These are phyloP conservation scores for Botryotinia globosa DNA, from an alignment of 2,329 filamentous ascomycete genomes.

Conservation along the genomic window DNA sequence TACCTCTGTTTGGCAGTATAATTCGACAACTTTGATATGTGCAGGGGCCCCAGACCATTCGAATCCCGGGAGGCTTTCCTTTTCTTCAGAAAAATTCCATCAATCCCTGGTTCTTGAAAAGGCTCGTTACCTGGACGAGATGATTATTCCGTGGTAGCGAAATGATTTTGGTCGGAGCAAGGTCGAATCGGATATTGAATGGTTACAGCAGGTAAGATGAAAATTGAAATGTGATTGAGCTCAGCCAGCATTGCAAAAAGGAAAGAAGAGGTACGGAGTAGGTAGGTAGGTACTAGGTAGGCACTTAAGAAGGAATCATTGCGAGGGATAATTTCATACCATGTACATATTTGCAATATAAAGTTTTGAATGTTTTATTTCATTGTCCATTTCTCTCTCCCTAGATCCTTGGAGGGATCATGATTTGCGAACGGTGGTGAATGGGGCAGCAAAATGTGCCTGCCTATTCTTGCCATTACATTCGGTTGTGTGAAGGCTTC, in stretches of 20 bases:
- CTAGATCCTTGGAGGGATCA: conserved; percentile 4
- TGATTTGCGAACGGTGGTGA: neutral
- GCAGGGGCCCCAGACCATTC: neutral
- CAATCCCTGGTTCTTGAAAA: neutral
- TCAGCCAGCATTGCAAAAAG: neutral
- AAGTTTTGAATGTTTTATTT: neutral
- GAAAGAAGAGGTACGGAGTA: no score
- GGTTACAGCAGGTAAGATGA: neutral
- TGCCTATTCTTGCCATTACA: neutral
- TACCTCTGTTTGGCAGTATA: neutral
- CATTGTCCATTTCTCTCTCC: neutral
- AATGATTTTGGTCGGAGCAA: conserved; percentile 4
- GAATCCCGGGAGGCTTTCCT: conserved; percentile 2
- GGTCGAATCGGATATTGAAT: neutral
- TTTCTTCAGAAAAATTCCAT: conserved; percentile 7
- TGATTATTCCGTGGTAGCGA: neutral
- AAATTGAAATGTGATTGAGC: neutral
- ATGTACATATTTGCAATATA: neutral
- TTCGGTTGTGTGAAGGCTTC: conserved; percentile 3
- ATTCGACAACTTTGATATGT: neutral
- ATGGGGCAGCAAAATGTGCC: neutral
- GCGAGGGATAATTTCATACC: neutral
- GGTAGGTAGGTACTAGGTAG: no score
- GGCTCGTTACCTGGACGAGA: conserved; percentile 8
- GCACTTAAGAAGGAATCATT: neutral